phyloP scores from a whole-genome alignment of 441 rosid genomes.

The Erysimum cheiri region DNA sequence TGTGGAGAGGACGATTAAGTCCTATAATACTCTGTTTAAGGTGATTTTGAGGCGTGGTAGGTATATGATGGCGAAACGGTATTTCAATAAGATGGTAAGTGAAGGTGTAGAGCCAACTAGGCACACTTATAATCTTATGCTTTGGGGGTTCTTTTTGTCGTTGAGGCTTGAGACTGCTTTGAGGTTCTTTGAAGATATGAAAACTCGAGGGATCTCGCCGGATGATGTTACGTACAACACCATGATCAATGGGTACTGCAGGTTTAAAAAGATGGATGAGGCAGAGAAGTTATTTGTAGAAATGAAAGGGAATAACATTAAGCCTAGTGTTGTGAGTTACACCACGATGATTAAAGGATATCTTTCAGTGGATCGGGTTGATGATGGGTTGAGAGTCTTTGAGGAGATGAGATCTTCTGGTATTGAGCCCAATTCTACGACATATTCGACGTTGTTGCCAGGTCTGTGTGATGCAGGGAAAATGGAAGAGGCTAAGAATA shows the following conservation, averaged over 20 bases:
- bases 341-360: constrained; percentile 83
- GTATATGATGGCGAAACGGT: constrained; percentile 95
- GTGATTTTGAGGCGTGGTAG: constrained; percentile 79
- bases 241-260: constrained; percentile 70
- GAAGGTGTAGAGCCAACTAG: constrained; percentile 78
- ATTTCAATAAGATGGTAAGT: constrained; percentile 73
- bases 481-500: constrained; percentile 56
- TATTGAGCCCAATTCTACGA: constrained; percentile 20
- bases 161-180: constrained; percentile 71
- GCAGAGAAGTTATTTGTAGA: constrained; percentile 86
- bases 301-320: constrained; percentile 79
- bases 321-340: constrained; percentile 78
- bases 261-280: constrained; percentile 85
- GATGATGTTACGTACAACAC: constrained; percentile 83
- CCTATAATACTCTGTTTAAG: constrained; percentile 77
- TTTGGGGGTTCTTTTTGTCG: constrained; percentile 92
- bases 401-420: constrained; percentile 26
- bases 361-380: constrained; percentile 7
- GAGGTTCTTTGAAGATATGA: constrained; percentile 89
- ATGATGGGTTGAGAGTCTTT: constrained; percentile 57
- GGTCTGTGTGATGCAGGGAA: constrained; percentile 63
- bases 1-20: constrained; percentile 70
- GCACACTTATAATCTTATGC: constrained; percentile 79
- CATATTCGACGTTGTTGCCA: constrained; percentile 76
- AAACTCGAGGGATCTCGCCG: constrained; percentile 61